Conservation (phyloP, 2,329 filamentous ascomycete genomes). For the Fusarium hainanense region DNA sequence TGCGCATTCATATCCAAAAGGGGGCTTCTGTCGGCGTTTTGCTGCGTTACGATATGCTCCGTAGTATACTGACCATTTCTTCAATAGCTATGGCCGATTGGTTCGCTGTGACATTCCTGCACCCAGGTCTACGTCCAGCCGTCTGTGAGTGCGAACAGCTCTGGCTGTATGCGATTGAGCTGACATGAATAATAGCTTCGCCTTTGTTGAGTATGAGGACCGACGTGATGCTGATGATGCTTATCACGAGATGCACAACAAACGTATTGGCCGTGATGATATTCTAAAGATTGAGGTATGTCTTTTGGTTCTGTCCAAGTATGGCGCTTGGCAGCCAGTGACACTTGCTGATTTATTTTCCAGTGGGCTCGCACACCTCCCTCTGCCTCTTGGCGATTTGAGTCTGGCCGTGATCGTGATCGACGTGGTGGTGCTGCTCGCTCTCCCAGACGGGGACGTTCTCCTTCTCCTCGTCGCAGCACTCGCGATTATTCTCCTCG, state of each 20-base stretch:
- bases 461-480: constrained; percentile 81
- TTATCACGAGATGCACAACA: constrained; percentile 99
- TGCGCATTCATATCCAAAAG: constrained; percentile 43
- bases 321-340: neutral
- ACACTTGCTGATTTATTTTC: neutral
- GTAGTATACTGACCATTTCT: constrained; percentile 61
- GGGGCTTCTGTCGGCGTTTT: constrained; percentile 42
- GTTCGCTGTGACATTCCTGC: constrained; percentile 99
- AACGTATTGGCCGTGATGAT: constrained; percentile 95
- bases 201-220: constrained; percentile 99
- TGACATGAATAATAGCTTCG: constrained; percentile 70
- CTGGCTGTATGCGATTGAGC: neutral
- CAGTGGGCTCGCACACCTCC: constrained; percentile 99
- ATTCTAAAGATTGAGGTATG: constrained; percentile 96
- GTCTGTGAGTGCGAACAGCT: constrained; percentile 77
- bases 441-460: constrained; percentile 75
- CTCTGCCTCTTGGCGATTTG: constrained; percentile 98
- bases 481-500: constrained; percentile 85
- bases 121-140: constrained; percentile 89
- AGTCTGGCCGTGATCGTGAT: constrained; percentile 84
- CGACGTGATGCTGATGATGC: constrained; percentile 98
- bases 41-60: constrained; percentile 37
- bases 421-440: constrained; percentile 65
- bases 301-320: neutral
- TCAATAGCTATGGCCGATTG: constrained; percentile 88